Evolutionary conservation across 306 rosid species (phyloP).

Genomic region (Corylus avellana): DNA sequence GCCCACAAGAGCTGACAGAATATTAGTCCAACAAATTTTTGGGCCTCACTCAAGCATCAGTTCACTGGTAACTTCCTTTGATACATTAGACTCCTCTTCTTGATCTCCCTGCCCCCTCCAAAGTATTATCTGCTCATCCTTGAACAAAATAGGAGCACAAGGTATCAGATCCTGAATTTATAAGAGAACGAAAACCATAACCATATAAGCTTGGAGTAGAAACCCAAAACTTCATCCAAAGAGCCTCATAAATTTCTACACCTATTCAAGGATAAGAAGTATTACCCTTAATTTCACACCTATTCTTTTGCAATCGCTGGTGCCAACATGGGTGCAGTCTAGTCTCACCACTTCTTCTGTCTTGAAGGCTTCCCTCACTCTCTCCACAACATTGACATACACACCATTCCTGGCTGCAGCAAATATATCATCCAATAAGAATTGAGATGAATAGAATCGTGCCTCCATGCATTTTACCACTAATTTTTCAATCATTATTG

Average conservation of each 20-base stretch:
- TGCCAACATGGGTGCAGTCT: conserved; percentile 77
- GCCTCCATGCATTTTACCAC: neutral
- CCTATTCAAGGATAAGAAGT: neutral
- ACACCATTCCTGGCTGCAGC: conserved; percentile 89
- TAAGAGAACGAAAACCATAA: neutral
- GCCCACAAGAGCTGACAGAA: neutral
- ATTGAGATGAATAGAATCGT: conserved; percentile 3
- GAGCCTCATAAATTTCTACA: conserved; percentile 3
- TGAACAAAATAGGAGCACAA: conserved; percentile 83
- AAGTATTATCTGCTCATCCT: conserved; percentile 86
- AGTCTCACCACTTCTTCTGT: conserved; percentile 79
- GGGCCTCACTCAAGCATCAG: conserved; percentile 1
- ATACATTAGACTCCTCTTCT: conserved; percentile 28
- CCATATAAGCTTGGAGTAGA: conserved; percentile 10
- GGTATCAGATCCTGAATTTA: conserved; percentile 72
- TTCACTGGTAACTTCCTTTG: conserved; percentile 15
- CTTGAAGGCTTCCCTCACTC: conserved; percentile 73
- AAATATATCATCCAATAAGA: conserved; percentile 22
- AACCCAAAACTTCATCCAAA: conserved; percentile 9
- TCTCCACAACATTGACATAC: conserved; percentile 74
- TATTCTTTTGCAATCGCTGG: conserved; percentile 81
- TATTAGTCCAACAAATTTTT: neutral
- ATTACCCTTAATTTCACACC: conserved; percentile 83
- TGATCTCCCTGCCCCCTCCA: conserved; percentile 72
- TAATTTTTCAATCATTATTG: neutral